phyloP scores from a whole-genome alignment of 768 basidiomycete genomes.

The Trametes cinnabarina region DNA sequence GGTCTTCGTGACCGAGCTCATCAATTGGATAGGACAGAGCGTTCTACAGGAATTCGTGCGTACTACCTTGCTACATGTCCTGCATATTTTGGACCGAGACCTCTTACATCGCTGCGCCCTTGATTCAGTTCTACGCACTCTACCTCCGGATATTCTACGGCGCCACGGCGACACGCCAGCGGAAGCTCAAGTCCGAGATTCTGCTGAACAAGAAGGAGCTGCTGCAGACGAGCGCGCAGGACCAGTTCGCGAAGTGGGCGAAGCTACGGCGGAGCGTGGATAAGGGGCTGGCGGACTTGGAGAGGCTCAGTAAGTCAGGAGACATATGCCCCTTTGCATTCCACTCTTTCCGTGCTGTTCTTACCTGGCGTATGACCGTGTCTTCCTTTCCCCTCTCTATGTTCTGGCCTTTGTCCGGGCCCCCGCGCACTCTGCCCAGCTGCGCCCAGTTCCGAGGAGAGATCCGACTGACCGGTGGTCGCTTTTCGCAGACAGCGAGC shows the following conservation, averaged over 20 bases:
- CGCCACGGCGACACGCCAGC: slow-evolving; percentile 54
- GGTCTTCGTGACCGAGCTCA: slow-evolving; percentile 78
- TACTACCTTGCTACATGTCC: slow-evolving; percentile 15
- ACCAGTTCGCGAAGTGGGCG: slow-evolving; percentile 99
- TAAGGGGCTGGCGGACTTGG: slow-evolving; percentile 87
- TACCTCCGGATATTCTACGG: slow-evolving; percentile 69
- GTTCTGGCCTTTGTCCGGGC: not conserved
- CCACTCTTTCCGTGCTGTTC: not conserved
- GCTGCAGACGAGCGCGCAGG: slow-evolving; percentile 87
- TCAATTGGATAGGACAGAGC: slow-evolving; percentile 86
- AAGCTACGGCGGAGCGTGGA: slow-evolving; percentile 87
- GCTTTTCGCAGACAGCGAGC: slow-evolving; percentile 61
- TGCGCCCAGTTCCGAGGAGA: not conserved
- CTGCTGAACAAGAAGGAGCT: slow-evolving; percentile 82
- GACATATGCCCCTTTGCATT: not conserved
- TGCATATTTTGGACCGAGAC: too few species aligned
- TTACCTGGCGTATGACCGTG: not conserved
- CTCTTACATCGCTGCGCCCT: too few species aligned
- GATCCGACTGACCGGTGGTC: not conserved
- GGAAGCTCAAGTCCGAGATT: slow-evolving; percentile 75
- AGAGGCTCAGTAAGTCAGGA: slow-evolving; percentile 72
- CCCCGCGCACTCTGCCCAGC: slow-evolving; percentile 3
- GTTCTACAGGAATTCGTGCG: slow-evolving; percentile 80
- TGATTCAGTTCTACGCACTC: slow-evolving; percentile 63
- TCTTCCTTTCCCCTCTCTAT: not conserved